Percentiles rank a stretch among this genome's conserved stretches.
Evolutionary conservation across 2,329 filamentous ascomycete species (phyloP).

Genomic region (Metarhizium robertsii): DNA sequence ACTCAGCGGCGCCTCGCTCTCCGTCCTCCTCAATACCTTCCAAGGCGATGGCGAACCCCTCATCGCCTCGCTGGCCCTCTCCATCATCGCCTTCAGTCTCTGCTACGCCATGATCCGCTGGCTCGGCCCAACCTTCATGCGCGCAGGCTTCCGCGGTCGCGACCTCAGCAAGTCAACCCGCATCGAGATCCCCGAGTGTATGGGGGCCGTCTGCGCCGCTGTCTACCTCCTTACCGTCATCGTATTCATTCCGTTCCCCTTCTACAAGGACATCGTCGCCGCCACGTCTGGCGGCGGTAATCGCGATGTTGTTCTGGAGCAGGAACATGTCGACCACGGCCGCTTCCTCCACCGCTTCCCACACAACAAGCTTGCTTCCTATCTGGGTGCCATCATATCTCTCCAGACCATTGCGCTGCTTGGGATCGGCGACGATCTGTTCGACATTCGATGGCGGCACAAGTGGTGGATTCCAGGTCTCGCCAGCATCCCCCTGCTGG

Average conservation of each 20-base stretch:
- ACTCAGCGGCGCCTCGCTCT: slow-evolving; percentile 59
- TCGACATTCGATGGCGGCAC: slow-evolving; percentile 97
- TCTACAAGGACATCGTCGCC: slow-evolving; percentile 96
- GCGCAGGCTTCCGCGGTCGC: slow-evolving; percentile 77
- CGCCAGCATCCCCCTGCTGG: slow-evolving; percentile 83
- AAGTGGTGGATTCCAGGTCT: slow-evolving; percentile 97
- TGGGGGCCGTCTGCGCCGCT: slow-evolving; percentile 88
- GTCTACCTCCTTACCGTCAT: slow-evolving; percentile 88
- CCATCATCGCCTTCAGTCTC: slow-evolving; percentile 71
- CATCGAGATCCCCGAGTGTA: slow-evolving; percentile 83
- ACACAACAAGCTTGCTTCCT: slow-evolving; percentile 93
- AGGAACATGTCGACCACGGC: slow-evolving; percentile 48
- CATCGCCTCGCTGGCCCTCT: slow-evolving; percentile 79
- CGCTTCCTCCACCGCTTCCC: slow-evolving; percentile 86
- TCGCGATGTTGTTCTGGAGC: slow-evolving; percentile 70
- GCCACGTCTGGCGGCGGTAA: slow-evolving; percentile 92
- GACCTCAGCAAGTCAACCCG: slow-evolving; percentile 68
- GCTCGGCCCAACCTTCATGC: slow-evolving; percentile 85
- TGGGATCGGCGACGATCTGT: slow-evolving; percentile 89
- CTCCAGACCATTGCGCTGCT: slow-evolving; percentile 86
- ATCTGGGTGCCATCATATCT: slow-evolving; percentile 86
- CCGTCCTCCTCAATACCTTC: slow-evolving; percentile 72
- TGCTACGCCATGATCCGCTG: slow-evolving; percentile 84
- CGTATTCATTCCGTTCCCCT: slow-evolving; percentile 89
- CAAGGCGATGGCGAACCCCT: slow-evolving; percentile 81